phyloP scores from a whole-genome alignment of 2,329 filamentous ascomycete genomes.

The Cladosporium sp. region DNA sequence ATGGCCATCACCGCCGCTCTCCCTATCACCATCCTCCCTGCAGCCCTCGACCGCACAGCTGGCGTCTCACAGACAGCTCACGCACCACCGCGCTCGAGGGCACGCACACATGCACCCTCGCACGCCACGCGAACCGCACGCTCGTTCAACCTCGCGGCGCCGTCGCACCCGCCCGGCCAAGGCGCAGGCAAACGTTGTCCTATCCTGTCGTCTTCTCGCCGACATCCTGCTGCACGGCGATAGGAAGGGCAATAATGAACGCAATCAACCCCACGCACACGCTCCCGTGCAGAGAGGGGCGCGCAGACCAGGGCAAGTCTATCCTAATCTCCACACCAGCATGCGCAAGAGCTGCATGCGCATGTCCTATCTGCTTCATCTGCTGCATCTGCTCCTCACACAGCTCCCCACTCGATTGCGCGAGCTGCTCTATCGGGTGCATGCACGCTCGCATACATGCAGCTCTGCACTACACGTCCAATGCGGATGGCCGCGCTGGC shows the following conservation, averaged over 20 bases:
- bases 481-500: neutral
- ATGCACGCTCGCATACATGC: neutral
- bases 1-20: neutral
- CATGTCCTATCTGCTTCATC: neutral
- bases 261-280: constrained; percentile 4
- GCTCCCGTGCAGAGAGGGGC: neutral
- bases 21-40: no score
- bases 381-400: neutral
- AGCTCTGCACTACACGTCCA: neutral
- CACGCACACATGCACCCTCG: neutral
- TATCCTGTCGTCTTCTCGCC: neutral
- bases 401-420: neutral
- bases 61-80: neutral
- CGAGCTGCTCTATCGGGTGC: neutral
- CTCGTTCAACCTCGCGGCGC: neutral
- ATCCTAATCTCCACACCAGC: neutral
- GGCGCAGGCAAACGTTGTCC: neutral
- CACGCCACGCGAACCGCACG: neutral
- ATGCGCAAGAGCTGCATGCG: neutral
- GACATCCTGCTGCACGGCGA: neutral
- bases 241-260: neutral
- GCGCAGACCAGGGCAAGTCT: neutral
- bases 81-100: neutral
- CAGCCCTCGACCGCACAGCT: neutral
- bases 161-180: neutral